These are phyloP conservation scores for Parsonsia alboflavescens DNA, from an alignment of 257 asterid species.

Conservation along the genomic window DNA sequence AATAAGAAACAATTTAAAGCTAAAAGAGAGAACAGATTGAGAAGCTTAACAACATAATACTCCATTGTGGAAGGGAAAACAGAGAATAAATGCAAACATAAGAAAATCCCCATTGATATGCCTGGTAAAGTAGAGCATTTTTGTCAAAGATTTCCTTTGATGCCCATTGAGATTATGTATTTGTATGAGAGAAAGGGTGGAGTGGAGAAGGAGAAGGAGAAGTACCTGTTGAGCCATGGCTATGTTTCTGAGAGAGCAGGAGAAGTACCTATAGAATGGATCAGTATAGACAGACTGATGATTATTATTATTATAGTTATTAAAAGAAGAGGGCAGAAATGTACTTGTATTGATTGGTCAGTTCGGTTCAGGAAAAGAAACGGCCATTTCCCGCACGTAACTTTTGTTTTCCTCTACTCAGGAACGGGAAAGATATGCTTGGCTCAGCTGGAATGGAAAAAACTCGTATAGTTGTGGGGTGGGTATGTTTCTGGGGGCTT, in stretches of 20 bases:
- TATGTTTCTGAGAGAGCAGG: background rate
- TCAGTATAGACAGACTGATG: background rate
- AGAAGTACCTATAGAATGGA: background rate
- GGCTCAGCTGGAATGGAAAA: background rate
- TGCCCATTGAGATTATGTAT: background rate
- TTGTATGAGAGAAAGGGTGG: background rate
- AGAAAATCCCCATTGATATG: background rate
- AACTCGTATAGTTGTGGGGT: no score
- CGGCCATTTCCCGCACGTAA: constrained; percentile 14
- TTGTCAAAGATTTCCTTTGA: background rate
- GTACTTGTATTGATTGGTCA: background rate
- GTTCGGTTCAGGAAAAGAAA: background rate
- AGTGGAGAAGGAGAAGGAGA: background rate
- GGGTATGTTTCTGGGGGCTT: no score
- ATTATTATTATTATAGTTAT: background rate
- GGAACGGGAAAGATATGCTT: background rate
- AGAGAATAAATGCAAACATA: background rate
- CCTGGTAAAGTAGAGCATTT: background rate
- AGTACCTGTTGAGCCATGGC: constrained; percentile 48
- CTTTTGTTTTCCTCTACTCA: background rate
- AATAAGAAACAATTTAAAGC: background rate
- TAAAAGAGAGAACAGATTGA: background rate
- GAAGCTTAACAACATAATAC: background rate
- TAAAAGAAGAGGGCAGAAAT: background rate
- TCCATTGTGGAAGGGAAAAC: background rate